Evolutionary conservation across 2,329 filamentous ascomycete species (phyloP).

Genomic region (Diaporthe nobilis): DNA sequence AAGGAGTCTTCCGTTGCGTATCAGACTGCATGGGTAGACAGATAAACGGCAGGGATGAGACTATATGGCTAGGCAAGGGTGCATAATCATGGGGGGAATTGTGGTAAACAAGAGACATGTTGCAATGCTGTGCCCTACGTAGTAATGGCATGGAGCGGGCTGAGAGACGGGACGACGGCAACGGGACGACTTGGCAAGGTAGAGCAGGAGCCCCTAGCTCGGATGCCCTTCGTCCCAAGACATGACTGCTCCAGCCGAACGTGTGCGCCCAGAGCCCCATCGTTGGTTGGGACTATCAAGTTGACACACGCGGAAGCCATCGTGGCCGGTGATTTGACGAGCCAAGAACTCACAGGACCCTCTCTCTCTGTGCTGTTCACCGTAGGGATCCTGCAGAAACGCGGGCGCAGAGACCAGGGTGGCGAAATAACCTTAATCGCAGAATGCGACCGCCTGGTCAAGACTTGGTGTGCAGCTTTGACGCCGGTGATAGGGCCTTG

Average conservation of each 20-base stretch:
- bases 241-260: neutral
- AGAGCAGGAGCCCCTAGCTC: conserved; percentile 18
- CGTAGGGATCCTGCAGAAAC: conserved; percentile 34
- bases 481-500: conserved; percentile 1
- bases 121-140: neutral
- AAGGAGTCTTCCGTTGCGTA: conserved; percentile 57
- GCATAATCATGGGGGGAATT: conserved; percentile 6
- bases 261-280: neutral
- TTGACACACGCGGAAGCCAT: conserved; percentile 25
- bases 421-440: conserved; percentile 39
- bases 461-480: conserved; percentile 7
- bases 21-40: conserved; percentile 54
- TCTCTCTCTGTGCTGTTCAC: neutral
- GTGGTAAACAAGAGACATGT: conserved; percentile 19
- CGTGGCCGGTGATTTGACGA: conserved; percentile 12
- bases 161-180: conserved; percentile 15
- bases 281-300: neutral
- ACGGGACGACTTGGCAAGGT: conserved; percentile 13
- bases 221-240: conserved; percentile 13
- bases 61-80: conserved; percentile 24
- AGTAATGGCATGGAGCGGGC: neutral
- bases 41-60: conserved; percentile 47
- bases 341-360: conserved; percentile 4
- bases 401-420: conserved; percentile 32
- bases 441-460: neutral